Evolutionary conservation across 345 rosid genomes (phyloP).

Genomic region (Barbarea vulgaris): DNA sequence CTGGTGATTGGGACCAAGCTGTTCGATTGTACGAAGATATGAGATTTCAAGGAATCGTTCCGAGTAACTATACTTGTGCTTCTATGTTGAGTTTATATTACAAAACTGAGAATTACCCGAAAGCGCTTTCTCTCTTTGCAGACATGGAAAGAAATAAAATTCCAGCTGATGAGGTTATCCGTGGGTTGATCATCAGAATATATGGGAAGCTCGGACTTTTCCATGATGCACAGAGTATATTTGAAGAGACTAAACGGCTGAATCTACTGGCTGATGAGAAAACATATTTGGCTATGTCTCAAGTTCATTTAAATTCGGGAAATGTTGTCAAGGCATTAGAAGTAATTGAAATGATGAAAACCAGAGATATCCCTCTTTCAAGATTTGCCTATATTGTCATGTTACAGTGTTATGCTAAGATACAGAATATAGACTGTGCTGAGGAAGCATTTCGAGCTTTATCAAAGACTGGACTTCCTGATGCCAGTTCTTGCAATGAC

Average conservation of each 20-base stretch:
- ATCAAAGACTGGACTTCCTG: constrained; percentile 70
- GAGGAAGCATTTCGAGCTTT: constrained; percentile 73
- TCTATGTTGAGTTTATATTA: constrained; percentile 83
- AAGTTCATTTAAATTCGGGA: constrained; percentile 70
- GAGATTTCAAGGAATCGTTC: constrained; percentile 64
- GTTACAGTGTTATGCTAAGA: constrained; percentile 72
- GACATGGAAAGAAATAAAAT: constrained; percentile 74
- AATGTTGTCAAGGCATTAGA: constrained; percentile 67
- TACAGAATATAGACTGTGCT: constrained; percentile 65
- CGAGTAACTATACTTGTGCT: constrained; percentile 92
- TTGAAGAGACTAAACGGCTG: constrained; percentile 60
- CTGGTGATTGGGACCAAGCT: constrained; percentile 63
- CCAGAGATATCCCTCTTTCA: constrained; percentile 64
- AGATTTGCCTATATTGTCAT: constrained; percentile 82
- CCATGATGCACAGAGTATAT: constrained; percentile 73
- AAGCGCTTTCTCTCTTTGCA: constrained; percentile 81
- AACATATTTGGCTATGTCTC: constrained; percentile 92
- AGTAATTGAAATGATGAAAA: constrained; percentile 68
- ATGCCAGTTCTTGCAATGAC: constrained; percentile 77
- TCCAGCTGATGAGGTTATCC: constrained; percentile 81
- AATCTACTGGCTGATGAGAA: constrained; percentile 76
- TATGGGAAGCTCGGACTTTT: constrained; percentile 86
- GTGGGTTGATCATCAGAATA: constrained; percentile 84
- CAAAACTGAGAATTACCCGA: constrained; percentile 69
- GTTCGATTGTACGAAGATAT: constrained; percentile 66